Percentiles rank a stretch among this genome's conserved stretches.
Evolutionary conservation across 2,329 filamentous ascomycete genomes (phyloP).

Genomic region (Talaromyces piceae): DNA sequence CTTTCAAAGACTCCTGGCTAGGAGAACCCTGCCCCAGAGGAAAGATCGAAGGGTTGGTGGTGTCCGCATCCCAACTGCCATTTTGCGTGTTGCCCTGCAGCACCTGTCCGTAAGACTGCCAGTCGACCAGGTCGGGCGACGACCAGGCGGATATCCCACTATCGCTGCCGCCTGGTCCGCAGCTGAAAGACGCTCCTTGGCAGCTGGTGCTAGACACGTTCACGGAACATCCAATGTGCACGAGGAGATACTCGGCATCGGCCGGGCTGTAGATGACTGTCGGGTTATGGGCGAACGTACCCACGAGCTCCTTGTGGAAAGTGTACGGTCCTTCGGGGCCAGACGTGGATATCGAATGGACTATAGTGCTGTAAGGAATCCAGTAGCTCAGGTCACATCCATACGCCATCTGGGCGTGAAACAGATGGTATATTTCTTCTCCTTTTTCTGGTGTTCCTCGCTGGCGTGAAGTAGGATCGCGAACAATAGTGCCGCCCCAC

Average conservation of each 20-base stretch:
- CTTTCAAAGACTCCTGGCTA: too few species aligned
- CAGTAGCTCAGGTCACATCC: conserved; percentile 44
- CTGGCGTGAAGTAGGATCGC: conserved; percentile 30
- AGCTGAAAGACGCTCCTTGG: conserved; percentile 10
- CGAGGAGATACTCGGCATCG: conserved; percentile 40
- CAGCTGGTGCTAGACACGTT: conserved; percentile 17
- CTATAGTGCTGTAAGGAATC: conserved; percentile 40
- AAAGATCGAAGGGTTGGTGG: conserved; percentile 11
- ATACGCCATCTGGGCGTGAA: conserved; percentile 40
- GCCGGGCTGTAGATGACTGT: conserved; percentile 39
- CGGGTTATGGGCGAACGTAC: conserved; percentile 43
- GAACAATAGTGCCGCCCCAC: conserved; percentile 43
- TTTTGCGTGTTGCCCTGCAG: conserved; percentile 6
- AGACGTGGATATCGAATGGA: conserved; percentile 38
- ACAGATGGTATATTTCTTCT: conserved; percentile 40
- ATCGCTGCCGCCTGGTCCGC: conserved; percentile 12
- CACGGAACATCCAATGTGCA: conserved; percentile 37
- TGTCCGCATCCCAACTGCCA: conserved; percentile 11
- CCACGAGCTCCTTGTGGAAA: conserved; percentile 34
- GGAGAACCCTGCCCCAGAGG: too few species aligned
- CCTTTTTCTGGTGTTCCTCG: too few species aligned
- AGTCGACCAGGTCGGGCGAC: conserved; percentile 9
- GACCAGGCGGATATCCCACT: conserved; percentile 13
- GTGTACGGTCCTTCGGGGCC: conserved; percentile 41
- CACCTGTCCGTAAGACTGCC: conserved; percentile 9